These are phyloP conservation scores for Cryptosporidium ryanae DNA, from an alignment of 169 alveolate species.

Conservation along the genomic window DNA sequence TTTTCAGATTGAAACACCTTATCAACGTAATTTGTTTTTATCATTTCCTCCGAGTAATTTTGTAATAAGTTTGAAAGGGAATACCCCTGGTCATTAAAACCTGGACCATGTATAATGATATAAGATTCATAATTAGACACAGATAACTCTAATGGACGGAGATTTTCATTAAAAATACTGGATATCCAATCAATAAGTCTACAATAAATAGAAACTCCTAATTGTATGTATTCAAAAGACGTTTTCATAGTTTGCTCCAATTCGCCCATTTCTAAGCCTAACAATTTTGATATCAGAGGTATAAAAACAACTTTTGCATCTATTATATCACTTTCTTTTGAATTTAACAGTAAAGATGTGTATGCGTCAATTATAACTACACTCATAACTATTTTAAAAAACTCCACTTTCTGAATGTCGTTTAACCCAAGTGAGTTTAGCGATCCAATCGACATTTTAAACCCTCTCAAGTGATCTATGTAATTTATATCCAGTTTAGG, in stretches of 20 bases:
- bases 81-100: constrained; percentile 33
- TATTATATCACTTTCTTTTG: not conserved
- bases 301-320: constrained; percentile 30
- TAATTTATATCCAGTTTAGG: constrained; percentile 43
- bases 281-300: constrained; percentile 41
- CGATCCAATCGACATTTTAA: constrained; percentile 59
- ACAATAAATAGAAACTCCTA: constrained; percentile 40
- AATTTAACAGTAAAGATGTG: constrained; percentile 21
- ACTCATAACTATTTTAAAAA: constrained; percentile 35
- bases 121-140: constrained; percentile 13
- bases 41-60: constrained; percentile 60
- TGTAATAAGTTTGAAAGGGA: constrained; percentile 62
- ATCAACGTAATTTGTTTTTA: constrained; percentile 28
- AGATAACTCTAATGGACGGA: constrained; percentile 16
- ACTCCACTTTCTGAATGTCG: constrained; percentile 54
- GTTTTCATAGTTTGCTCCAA: constrained; percentile 1
- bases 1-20: constrained; percentile 38
- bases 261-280: constrained; percentile 38
- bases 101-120: constrained; percentile 59
- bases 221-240: constrained; percentile 30
- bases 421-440: constrained; percentile 51
- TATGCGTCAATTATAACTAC: constrained; percentile 51
- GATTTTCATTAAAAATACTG: constrained; percentile 18
- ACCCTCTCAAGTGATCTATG: constrained; percentile 50
- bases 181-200: constrained; percentile 46